Conservation (phyloP, 2,329 filamentous ascomycete species). For the Emergomyces orientalis region DNA sequence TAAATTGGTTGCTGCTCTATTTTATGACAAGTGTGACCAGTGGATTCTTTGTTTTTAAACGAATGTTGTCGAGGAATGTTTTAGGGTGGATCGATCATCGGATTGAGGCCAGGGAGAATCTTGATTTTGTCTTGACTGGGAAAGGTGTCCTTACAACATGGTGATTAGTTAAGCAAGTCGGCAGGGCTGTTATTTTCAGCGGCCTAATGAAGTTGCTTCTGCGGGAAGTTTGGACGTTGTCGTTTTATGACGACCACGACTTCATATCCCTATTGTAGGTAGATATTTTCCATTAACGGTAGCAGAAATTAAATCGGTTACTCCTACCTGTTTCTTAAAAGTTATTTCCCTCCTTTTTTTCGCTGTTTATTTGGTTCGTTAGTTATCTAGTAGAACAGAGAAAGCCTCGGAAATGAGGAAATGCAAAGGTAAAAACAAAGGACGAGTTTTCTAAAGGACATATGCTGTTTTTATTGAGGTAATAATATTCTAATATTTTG, state of each 20-base stretch:
- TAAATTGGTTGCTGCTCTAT: constrained; percentile 12
- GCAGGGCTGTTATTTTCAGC: neutral
- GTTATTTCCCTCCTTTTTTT: neutral
- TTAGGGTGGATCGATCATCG: neutral
- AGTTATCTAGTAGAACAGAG: too few relatives aligned
- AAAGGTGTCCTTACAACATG: neutral
- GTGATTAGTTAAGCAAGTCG: neutral
- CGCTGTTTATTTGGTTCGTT: neutral
- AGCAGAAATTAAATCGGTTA: constrained; percentile 3
- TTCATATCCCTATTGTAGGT: neutral
- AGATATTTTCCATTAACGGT: constrained; percentile 1
- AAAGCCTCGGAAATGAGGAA: too few relatives aligned
- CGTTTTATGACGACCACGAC: neutral
- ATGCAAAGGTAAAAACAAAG: too few relatives aligned
- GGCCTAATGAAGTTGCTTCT: neutral
- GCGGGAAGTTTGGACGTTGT: too few relatives aligned
- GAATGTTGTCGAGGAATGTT: neutral
- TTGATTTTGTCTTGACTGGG: neutral
- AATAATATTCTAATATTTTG: too few relatives aligned
- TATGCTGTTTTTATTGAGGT: too few relatives aligned
- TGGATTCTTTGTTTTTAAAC: neutral
- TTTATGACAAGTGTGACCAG: neutral
- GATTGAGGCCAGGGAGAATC: neutral
- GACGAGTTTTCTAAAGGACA: too few relatives aligned
- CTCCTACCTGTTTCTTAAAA: neutral